A percentile compares a stretch with the other conserved stretches of the same genome.
Conservation (phyloP, 2,329 filamentous ascomycete genomes). For the Arachnomyces sp. region DNA sequence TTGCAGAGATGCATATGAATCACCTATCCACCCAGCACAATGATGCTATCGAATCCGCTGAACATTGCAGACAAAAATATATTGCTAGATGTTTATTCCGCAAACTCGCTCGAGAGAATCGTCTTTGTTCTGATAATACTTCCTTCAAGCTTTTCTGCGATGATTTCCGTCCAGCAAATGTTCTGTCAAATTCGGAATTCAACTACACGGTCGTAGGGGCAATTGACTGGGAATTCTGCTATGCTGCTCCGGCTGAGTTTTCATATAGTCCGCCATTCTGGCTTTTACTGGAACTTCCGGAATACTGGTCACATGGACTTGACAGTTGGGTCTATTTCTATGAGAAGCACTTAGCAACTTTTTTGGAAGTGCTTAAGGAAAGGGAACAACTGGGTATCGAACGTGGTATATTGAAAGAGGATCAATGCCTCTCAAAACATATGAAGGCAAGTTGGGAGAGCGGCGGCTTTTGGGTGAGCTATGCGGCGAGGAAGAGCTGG, state of each 20-base stretch:
- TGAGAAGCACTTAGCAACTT: conserved; percentile 9
- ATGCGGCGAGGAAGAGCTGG: conserved; percentile 17
- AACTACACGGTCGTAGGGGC: conserved; percentile 31
- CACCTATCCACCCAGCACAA: conserved; percentile 35
- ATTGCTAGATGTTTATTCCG: conserved; percentile 14
- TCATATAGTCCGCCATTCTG: conserved; percentile 35
- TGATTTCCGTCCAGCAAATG: conserved; percentile 33
- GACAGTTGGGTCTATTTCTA: conserved; percentile 10
- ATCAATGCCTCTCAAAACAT: conserved; percentile 8
- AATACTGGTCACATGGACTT: conserved; percentile 14
- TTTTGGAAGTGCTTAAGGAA: conserved; percentile 11
- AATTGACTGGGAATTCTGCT: conserved; percentile 37
- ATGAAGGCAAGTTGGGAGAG: conserved; percentile 16
- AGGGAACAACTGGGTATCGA: conserved; percentile 10
- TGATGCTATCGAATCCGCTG: conserved; percentile 24
- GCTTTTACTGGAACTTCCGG: conserved; percentile 26
- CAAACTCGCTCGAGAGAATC: conserved; percentile 10
- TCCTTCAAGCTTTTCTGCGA: conserved; percentile 34
- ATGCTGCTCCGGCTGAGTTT: conserved; percentile 35
- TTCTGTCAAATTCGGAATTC: conserved; percentile 30
- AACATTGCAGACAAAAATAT: conserved; percentile 16
- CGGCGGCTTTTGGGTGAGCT: conserved; percentile 16
- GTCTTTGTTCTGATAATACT: conserved; percentile 9
- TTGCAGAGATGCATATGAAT: conserved; percentile 37
- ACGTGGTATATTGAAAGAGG: conserved; percentile 5